Evolutionary conservation across 768 basidiomycete genomes (phyloP), one percentile per base, ranked within the genome.

Genomic region (Podaxis carcinomalis): DNA sequence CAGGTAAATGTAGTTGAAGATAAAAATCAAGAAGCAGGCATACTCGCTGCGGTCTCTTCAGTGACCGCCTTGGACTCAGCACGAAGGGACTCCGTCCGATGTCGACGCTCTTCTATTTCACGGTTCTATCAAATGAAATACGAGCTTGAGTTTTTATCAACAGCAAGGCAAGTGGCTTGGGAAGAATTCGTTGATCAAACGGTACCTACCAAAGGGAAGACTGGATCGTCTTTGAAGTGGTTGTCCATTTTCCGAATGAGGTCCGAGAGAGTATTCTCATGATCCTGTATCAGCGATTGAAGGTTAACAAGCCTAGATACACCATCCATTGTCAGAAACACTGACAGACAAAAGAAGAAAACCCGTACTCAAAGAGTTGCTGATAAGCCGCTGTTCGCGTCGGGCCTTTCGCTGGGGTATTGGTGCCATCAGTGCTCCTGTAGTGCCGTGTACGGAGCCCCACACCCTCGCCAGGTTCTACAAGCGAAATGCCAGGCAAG

Each of bases 301-400:
- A 85, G 65, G 51, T 75, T 80, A 36, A 78, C 79, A 27, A 88
- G 72, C 67, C 87, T 89, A 58, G 36, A 21, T 50, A 23, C 28
- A 21, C 5, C 16, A 27, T 57, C 3, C 11, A 14, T 23, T 42
- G 10, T 49, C 25, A 23, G 10, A 40, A 46, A 44, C n/a, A 2
- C 19, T 2, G 36, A 46, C 56, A 16, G 55, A 27, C 40, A 42
- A 56, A 52, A 54, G 36, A 46, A 61, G 39, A 62, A 54, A 37
- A 57, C 27, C 72, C 85, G 62, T 62, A 93, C 92, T 85, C 86
- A 67, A 87, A 81, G 21, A 93, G 75, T 63, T 90, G 88, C 60
- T 90, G 86, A 78, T 81, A 87, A 10, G 72, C 77, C 9, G 86
- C 83, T 3, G 85, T 88, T 19, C 32, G 19, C 14, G 35, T 19